Evolutionary conservation across 345 rosid species (phyloP).

Genomic region (Populus alba): DNA sequence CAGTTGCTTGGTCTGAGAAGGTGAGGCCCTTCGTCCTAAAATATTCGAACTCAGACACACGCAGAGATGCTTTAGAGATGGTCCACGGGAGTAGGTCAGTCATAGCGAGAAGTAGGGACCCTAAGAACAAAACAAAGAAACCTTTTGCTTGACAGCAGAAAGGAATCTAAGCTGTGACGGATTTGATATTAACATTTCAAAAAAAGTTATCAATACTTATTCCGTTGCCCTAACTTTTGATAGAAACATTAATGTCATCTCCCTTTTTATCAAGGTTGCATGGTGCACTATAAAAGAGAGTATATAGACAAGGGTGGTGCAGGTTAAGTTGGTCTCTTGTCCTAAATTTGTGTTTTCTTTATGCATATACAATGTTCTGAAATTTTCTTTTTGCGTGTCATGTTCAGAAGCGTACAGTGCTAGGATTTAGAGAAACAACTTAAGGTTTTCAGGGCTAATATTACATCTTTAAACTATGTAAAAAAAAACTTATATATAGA

Average conservation of each 20-base stretch:
- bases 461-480: too few species aligned
- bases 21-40: constrained; percentile 35
- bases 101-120: constrained; percentile 16
- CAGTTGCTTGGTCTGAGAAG: background rate
- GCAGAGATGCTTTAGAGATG: constrained; percentile 22
- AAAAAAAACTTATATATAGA: too few species aligned
- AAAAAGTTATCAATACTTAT: background rate
- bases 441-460: too few species aligned
- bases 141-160: constrained; percentile 17
- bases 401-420: too few species aligned
- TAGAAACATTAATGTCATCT: background rate
- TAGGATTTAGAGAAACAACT: too few species aligned
- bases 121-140: constrained; percentile 24
- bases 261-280: background rate
- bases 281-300: background rate
- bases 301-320: background rate
- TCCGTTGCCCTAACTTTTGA: background rate
- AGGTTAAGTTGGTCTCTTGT: background rate
- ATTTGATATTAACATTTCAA: background rate
- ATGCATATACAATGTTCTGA: background rate
- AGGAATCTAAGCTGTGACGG: constrained; percentile 26
- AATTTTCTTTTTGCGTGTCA: too few species aligned
- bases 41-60: constrained; percentile 30
- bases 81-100: constrained; percentile 16
- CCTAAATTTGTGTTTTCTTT: background rate